Percentiles rank a stretch among this genome's conserved stretches.
Conservation (phyloP, 2,329 filamentous ascomycete species). For the Aureobasidium lini region DNA sequence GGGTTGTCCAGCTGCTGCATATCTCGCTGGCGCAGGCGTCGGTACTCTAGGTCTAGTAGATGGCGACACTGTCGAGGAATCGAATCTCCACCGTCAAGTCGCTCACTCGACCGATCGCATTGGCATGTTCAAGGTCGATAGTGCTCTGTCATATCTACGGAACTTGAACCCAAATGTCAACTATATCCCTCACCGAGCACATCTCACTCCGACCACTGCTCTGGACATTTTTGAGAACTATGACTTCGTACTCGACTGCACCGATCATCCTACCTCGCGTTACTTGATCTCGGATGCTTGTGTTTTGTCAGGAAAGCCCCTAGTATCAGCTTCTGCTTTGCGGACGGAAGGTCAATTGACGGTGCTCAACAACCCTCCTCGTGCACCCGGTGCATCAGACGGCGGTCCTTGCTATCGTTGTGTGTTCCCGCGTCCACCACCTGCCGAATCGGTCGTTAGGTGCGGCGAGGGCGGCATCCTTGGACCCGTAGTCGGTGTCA, state of each 20-base stretch:
- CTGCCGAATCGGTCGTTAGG: constrained; percentile 70
- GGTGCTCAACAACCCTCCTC: constrained; percentile 73
- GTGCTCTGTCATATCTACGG: constrained; percentile 42
- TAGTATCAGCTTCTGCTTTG: constrained; percentile 85
- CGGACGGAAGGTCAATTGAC: constrained; percentile 85
- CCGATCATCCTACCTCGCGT: constrained; percentile 82
- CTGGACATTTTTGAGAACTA: constrained; percentile 60
- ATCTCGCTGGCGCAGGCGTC: constrained; percentile 82
- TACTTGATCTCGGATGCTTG: constrained; percentile 91
- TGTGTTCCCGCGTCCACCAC: constrained; percentile 81
- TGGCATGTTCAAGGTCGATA: constrained; percentile 73
- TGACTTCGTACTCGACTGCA: constrained; percentile 87
- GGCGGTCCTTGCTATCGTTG: constrained; percentile 90
- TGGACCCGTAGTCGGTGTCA: constrained; percentile 83
- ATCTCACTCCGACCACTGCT: constrained; percentile 63
- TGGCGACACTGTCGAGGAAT: constrained; percentile 77
- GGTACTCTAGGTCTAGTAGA: constrained; percentile 79
- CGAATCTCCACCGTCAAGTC: constrained; percentile 89
- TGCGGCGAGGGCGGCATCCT: constrained; percentile 92
- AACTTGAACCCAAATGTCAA: constrained; percentile 61
- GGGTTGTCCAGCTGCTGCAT: constrained; percentile 87
- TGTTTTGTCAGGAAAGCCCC: constrained; percentile 66
- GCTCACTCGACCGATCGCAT: constrained; percentile 66
- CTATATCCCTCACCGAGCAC: constrained; percentile 55
- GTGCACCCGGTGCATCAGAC: constrained; percentile 45